A percentile compares a stretch with the other conserved stretches of the same genome.
Evolutionary conservation across 768 basidiomycete genomes (phyloP).

Genomic region (Trametes elegans): DNA sequence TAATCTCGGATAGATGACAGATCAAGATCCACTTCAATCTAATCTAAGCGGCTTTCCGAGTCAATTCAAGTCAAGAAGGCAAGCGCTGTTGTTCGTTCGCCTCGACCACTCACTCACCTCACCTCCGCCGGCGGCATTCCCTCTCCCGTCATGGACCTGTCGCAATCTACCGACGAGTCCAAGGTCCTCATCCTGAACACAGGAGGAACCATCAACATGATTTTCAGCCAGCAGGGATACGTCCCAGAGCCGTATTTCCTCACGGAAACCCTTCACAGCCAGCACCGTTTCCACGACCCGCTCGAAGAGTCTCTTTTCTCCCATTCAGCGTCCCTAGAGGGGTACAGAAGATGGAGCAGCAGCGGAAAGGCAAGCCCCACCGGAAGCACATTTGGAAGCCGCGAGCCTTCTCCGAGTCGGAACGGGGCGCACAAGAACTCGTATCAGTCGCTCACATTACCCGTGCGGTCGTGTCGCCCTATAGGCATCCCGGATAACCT

Average conservation of each 20-base stretch:
- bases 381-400: slow-evolving; percentile 13
- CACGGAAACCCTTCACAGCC: slow-evolving; percentile 78
- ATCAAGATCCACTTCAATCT: slow-evolving; percentile 14
- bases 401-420: slow-evolving; percentile 22
- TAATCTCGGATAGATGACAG: slow-evolving; percentile 6
- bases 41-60: slow-evolving; percentile 11
- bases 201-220: slow-evolving; percentile 90
- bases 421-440: slow-evolving; percentile 40
- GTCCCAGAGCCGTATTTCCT: slow-evolving; percentile 87
- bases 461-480: slow-evolving; percentile 69
- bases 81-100: slow-evolving; percentile 9
- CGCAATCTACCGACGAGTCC: slow-evolving; percentile 60
- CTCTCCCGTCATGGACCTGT: slow-evolving; percentile 42
- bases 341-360: slow-evolving; percentile 74
- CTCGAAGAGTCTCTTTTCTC: slow-evolving; percentile 84
- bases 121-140: background rate
- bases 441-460: slow-evolving; percentile 30
- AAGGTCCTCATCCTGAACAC: slow-evolving; percentile 88
- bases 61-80: background rate
- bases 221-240: slow-evolving; percentile 72
- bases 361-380: slow-evolving; percentile 58
- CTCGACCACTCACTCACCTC: slow-evolving; percentile 9
- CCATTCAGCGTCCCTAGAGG: slow-evolving; percentile 72
- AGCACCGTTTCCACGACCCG: slow-evolving; percentile 91
- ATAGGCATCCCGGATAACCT: slow-evolving; percentile 46